Percentiles rank a stretch among this genome's conserved stretches.
Evolutionary conservation across 352 stramenopile species (phyloP).

Genomic region (Globisporangium acanthophoron): DNA sequence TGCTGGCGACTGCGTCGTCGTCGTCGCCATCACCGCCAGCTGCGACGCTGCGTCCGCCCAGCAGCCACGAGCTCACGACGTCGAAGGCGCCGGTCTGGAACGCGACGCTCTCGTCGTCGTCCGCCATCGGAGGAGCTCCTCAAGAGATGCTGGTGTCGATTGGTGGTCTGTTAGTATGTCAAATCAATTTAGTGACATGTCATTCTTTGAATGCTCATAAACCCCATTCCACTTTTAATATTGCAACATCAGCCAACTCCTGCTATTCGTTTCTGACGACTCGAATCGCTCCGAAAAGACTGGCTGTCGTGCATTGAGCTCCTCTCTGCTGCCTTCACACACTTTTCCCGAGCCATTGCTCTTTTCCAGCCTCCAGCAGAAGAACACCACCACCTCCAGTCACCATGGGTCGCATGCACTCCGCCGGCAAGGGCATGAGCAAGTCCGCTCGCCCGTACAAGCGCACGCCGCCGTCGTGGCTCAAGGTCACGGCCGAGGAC

Average conservation of each 20-base stretch:
- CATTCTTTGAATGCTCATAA: not conserved
- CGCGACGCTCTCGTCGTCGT: constrained; percentile 43
- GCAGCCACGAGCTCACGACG: constrained; percentile 62
- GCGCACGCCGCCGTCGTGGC: constrained; percentile 97
- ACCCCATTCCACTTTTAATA: not conserved
- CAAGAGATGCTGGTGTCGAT: too few species aligned
- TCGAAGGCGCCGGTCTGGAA: constrained; percentile 53
- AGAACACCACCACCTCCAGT: constrained; percentile 23
- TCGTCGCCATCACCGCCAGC: constrained; percentile 11
- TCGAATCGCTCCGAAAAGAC: not conserved
- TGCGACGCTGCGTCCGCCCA: constrained; percentile 18
- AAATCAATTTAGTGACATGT: not conserved
- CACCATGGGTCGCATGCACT: constrained; percentile 98
- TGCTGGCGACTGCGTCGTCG: not conserved
- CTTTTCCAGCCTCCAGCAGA: constrained; percentile 50
- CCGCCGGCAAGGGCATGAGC: constrained; percentile 99
- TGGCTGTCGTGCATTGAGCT: constrained; percentile 2
- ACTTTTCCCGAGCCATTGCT: constrained; percentile 32
- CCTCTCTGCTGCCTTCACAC: not conserved
- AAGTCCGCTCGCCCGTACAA: constrained; percentile 99
- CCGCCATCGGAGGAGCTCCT: constrained; percentile 3
- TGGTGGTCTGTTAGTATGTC: not conserved
- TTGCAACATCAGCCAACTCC: not conserved
- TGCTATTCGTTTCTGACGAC: not conserved
- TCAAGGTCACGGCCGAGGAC: constrained; percentile 95